phyloP scores from a whole-genome alignment of 208 protist species.

The Crithidia fasciculata region DNA sequence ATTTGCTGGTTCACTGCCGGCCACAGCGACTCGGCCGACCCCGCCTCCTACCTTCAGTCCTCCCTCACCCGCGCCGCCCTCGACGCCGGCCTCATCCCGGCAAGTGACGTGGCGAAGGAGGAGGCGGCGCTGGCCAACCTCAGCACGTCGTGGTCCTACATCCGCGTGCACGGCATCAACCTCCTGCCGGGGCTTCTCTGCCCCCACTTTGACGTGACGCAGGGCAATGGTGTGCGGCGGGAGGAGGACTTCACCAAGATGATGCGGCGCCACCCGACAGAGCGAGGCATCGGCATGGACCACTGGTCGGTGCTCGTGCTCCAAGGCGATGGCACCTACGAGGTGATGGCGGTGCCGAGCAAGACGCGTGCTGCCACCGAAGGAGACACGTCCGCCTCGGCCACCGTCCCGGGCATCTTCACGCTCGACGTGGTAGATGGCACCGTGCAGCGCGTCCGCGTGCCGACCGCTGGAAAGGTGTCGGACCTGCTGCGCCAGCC shows the following conservation, averaged over 20 bases:
- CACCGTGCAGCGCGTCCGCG: constrained; percentile 26
- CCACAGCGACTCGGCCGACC: constrained; percentile 92
- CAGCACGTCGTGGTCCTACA: constrained; percentile 73
- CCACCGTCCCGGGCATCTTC: constrained; percentile 50
- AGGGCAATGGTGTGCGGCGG: constrained; percentile 77
- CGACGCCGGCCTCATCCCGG: constrained; percentile 17
- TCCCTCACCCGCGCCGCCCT: constrained; percentile 40
- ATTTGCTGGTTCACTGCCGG: constrained; percentile 92
- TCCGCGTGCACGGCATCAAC: constrained; percentile 82
- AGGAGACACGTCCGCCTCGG: constrained; percentile 6
- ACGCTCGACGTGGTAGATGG: constrained; percentile 73
- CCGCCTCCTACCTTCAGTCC: constrained; percentile 66
- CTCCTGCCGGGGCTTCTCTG: constrained; percentile 88
- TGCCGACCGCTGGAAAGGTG: constrained; percentile 43
- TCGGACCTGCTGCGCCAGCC: constrained; percentile 59
- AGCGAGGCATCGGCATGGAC: constrained; percentile 88
- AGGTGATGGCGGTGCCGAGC: constrained; percentile 59
- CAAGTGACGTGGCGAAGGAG: constrained; percentile 20
- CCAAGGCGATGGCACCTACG: constrained; percentile 70
- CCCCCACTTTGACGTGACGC: constrained; percentile 80
- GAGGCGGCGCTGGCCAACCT: constrained; percentile 23
- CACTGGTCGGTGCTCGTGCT: constrained; percentile 86
- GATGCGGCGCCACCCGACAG: constrained; percentile 87
- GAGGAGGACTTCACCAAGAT: constrained; percentile 83
- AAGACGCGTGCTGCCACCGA: constrained; percentile 41